Percentiles rank a stretch among this genome's conserved stretches.
phyloP scores from a whole-genome alignment of 768 basidiomycete genomes.

The Leccinum arenicola region DNA sequence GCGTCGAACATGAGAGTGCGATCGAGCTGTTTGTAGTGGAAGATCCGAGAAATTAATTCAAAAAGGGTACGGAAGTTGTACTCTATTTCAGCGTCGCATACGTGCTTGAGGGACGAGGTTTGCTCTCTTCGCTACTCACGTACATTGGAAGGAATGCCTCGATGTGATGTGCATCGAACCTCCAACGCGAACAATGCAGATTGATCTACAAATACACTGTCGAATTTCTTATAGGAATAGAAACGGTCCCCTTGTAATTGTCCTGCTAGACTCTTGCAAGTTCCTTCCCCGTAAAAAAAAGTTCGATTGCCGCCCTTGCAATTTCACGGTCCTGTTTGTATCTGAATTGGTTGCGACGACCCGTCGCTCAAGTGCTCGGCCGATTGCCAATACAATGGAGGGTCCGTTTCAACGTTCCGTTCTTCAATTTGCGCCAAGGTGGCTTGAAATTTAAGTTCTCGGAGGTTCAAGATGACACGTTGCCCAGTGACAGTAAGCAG shows the following conservation, averaged over 20 bases:
- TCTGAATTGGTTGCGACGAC: neutral
- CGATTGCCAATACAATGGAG: neutral
- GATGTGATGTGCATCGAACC: neutral
- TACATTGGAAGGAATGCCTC: neutral
- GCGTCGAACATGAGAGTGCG: neutral
- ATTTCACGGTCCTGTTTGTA: neutral
- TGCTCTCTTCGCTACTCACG: neutral
- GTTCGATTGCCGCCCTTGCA: neutral
- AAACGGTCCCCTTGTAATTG: neutral
- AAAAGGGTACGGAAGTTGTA: neutral
- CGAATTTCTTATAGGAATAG: neutral
- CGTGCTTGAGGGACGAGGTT: neutral
- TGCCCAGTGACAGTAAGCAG: constrained; percentile 11
- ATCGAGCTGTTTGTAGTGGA: neutral
- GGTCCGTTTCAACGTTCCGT: neutral
- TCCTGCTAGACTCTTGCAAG: neutral
- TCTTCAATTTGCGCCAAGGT: neutral
- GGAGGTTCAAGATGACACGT: constrained; percentile 17
- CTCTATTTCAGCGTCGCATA: neutral
- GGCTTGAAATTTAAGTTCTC: neutral
- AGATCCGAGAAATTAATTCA: neutral
- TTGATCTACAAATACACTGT: neutral
- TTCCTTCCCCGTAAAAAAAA: neutral
- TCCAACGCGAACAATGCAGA: neutral
- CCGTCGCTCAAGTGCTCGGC: neutral